Base-by-base conservation (phyloP, 148 eudicot species). In the Oxyria digyna region DNA sequence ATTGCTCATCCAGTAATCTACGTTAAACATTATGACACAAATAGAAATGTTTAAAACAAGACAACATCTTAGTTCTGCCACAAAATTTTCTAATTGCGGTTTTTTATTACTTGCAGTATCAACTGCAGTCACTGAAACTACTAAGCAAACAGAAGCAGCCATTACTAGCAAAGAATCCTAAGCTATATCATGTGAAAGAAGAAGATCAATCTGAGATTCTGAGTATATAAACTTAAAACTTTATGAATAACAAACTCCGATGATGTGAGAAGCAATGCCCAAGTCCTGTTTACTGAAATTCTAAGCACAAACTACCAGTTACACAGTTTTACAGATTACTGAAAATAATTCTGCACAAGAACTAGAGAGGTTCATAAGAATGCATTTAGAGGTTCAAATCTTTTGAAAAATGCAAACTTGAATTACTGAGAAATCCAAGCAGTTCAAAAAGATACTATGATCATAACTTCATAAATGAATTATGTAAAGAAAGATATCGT, bases 401-500 rank as follows among this genome's bases (percentile, higher is more conserved):
- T 33, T 33, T 33, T 5, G 5, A 33, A 2, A 5, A 2, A 33
- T 33, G 2, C 5, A 2, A 33, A 33, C 48, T 42, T 45, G 48
- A 55, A 23, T 26, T 4, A 24, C 62, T 23, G 32, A 24, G 57
- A 49, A 18, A 18, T 8, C 26, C 26, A 7, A 18, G 57, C 57
- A 18, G 12, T 18, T 43, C n/a, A 43, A 12, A 43, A 42, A 4
- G 17, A 3, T 6, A 43, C 4, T 18, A 43, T 14, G 49, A 43
- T 17, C 49, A 13, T 20, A 49, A 1, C 20, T 49, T 21, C 57
- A 50, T 27, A 20, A 50, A 40, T 42, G 18, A 41, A 48, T 14
- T 18, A 37, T 54, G 32, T 14, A 54, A 21, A 37, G 20, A 13
- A 5, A 57, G 43, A 11, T 67, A 57, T 40, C 88, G 84, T 83